A percentile compares a stretch with the other conserved stretches of the same genome.
phyloP scores from a whole-genome alignment of 140 eudicot species.

The Artemisia princeps region DNA sequence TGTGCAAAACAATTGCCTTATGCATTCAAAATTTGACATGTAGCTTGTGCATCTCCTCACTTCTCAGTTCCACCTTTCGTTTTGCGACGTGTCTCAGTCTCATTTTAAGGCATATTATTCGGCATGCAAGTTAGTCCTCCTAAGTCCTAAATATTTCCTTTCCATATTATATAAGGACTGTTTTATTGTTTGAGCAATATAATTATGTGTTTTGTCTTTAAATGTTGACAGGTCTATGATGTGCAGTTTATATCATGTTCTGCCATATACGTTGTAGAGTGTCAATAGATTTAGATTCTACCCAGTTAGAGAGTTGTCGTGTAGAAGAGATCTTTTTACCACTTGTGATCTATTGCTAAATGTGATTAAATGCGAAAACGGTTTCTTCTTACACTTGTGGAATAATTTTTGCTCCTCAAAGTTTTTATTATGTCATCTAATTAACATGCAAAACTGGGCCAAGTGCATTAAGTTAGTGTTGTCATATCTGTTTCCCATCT shows the following conservation, averaged over 20 bases:
- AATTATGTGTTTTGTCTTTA: not conserved
- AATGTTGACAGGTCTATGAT: not conserved
- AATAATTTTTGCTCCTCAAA: not conserved
- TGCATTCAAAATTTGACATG: no score
- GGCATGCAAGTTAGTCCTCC: no score
- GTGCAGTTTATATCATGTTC: not conserved
- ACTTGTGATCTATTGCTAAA: not conserved
- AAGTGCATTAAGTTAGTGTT: not conserved
- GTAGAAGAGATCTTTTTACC: not conserved
- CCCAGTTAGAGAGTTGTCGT: not conserved
- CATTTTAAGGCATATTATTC: no score
- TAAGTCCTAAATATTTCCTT: not conserved
- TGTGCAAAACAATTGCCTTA: no score
- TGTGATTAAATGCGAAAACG: not conserved
- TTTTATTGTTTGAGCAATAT: not conserved
- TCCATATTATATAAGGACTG: constrained; percentile 1
- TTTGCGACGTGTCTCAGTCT: no score
- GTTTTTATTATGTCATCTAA: no score
- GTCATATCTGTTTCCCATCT: not conserved
- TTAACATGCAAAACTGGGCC: not conserved
- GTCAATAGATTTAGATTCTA: not conserved
- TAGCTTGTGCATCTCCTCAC: no score
- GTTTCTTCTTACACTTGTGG: not conserved
- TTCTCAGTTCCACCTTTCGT: no score
- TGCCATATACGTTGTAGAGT: not conserved